Percentiles rank a stretch among this genome's conserved stretches.
Evolutionary conservation across 1,284 basidiomycete genomes (phyloP).

Genomic region (Fomitopsis schrenkii): DNA sequence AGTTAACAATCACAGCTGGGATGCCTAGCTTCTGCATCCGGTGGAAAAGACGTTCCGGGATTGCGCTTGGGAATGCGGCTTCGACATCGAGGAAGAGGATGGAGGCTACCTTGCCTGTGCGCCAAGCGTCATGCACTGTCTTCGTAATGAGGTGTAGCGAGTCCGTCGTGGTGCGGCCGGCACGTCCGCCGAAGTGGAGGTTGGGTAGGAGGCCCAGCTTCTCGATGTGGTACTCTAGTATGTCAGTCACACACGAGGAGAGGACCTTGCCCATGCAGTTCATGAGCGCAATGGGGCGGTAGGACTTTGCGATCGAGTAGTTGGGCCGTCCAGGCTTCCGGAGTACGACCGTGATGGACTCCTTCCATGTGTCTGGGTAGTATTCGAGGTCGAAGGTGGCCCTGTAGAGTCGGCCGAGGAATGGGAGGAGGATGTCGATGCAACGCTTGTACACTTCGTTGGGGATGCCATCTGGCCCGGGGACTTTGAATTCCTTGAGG

Average conservation of each 20-base stretch:
- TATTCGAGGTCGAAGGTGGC: slow-evolving; percentile 21
- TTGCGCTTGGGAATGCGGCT: no score
- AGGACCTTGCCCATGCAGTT: slow-evolving; percentile 33
- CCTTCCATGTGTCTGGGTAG: slow-evolving; percentile 30
- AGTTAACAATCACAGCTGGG: no score
- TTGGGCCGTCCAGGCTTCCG: no score
- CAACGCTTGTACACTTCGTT: slow-evolving; percentile 23
- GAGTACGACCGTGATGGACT: no score
- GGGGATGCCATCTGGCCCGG: slow-evolving; percentile 25
- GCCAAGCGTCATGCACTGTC: no score
- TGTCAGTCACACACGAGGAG: slow-evolving; percentile 22
- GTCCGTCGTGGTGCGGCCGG: slow-evolving; percentile 33
- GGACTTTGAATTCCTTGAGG: slow-evolving; percentile 30
- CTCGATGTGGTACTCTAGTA: slow-evolving; percentile 1
- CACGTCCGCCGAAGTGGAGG: slow-evolving; percentile 31
- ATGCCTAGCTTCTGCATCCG: no score
- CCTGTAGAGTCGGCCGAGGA: slow-evolving; percentile 26
- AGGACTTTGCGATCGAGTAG: no score
- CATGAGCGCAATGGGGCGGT: slow-evolving; percentile 22
- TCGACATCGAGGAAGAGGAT: no score
- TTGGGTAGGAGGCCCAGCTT: slow-evolving; percentile 18
- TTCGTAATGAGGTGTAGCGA: slow-evolving; percentile 27
- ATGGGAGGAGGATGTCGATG: slow-evolving; percentile 20
- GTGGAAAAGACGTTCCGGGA: no score
- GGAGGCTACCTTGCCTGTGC: no score